Evolutionary conservation across 108 stramenopile genomes (phyloP).

Genomic region (Cyclostephanos invisitatus): DNA sequence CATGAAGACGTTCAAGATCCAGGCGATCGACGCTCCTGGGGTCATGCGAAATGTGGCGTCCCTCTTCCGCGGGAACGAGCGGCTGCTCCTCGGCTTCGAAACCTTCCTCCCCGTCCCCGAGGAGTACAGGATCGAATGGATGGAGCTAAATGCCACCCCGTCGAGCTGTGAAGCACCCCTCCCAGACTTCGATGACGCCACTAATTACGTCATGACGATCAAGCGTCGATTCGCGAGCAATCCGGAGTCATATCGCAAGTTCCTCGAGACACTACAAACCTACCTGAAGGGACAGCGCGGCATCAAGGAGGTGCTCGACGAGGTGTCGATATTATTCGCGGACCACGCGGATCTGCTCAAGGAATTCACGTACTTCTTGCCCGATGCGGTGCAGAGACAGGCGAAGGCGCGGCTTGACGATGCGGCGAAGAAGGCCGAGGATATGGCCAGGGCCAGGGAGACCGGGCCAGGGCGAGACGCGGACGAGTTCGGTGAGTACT

Average conservation of each 20-base stretch:
- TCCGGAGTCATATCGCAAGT: constrained; percentile 95
- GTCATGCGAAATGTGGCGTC: constrained; percentile 95
- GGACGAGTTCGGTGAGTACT: too few relatives aligned
- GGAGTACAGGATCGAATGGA: constrained; percentile 98
- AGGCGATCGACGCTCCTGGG: constrained; percentile 97
- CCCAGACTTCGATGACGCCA: constrained; percentile 98
- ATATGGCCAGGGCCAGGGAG: constrained; percentile 57
- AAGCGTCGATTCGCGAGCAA: constrained; percentile 94
- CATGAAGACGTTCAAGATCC: constrained; percentile 96
- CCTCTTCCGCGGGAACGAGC: constrained; percentile 96
- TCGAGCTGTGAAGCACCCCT: too few relatives aligned
- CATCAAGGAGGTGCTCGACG: constrained; percentile 96
- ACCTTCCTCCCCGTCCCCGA: constrained; percentile 99
- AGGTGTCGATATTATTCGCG: constrained; percentile 94
- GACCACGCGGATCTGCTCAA: constrained; percentile 98
- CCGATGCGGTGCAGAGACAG: constrained; percentile 97
- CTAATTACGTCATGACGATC: constrained; percentile 97
- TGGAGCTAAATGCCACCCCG: too few relatives aligned
- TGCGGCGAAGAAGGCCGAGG: constrained; percentile 85
- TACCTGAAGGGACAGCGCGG: constrained; percentile 99
- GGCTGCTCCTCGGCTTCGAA: constrained; percentile 99
- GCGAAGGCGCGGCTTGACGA: constrained; percentile 89
- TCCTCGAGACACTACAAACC: constrained; percentile 98
- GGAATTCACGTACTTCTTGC: constrained; percentile 99
- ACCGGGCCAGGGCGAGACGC: not conserved